A percentile compares a stretch with the other conserved stretches of the same genome.
Evolutionary conservation across 179 eudicot species (phyloP).

Genomic region (Silene vulgaris): DNA sequence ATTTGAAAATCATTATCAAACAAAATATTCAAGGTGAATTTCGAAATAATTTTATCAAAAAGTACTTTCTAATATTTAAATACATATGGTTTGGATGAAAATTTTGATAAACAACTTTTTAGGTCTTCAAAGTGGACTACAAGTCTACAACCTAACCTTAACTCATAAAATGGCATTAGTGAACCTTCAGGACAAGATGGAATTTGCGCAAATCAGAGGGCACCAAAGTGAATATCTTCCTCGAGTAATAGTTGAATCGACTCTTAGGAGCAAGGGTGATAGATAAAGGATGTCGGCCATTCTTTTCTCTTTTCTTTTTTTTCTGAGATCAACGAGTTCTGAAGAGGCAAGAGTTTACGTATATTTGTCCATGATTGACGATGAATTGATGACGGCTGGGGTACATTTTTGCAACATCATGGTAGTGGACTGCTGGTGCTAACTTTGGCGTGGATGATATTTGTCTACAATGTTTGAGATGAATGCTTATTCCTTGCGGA

Average conservation of each 20-base stretch:
- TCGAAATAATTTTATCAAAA: not conserved
- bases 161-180: too few relatives aligned
- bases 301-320: slow-evolving; percentile 11
- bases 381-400: slow-evolving; percentile 14
- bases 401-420: slow-evolving; percentile 16
- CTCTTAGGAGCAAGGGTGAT: slow-evolving; percentile 17
- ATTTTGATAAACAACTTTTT: too few relatives aligned
- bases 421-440: slow-evolving; percentile 1
- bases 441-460: slow-evolving; percentile 20
- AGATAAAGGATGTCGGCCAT: slow-evolving; percentile 20
- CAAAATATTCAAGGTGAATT: not conserved
- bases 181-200: too few relatives aligned
- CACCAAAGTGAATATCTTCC: too few relatives aligned
- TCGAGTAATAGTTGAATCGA: not conserved
- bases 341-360: slow-evolving; percentile 12
- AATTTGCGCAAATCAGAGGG: too few relatives aligned
- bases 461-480: slow-evolving; percentile 24
- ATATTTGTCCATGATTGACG: slow-evolving; percentile 17
- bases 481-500: slow-evolving; percentile 22
- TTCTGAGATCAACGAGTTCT: slow-evolving; percentile 13
- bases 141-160: too few relatives aligned
- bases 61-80: too few relatives aligned
- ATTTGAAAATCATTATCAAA: not conserved
- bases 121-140: too few relatives aligned
- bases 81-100: too few relatives aligned